These are phyloP conservation scores for Mimosa pudica DNA, from an alignment of 306 rosid genomes.

Conservation along the genomic window DNA sequence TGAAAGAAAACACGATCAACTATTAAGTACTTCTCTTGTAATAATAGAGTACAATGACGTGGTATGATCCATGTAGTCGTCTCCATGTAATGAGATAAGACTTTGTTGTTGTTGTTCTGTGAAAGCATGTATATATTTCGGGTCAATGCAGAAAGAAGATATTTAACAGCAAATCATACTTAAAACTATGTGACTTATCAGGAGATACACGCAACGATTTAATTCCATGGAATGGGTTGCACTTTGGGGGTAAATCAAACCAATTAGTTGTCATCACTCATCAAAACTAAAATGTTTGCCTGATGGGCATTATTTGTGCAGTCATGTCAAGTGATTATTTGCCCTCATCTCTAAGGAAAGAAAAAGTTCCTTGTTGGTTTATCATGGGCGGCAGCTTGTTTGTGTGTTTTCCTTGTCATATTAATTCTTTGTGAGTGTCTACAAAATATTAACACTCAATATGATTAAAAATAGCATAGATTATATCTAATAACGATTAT, in stretches of 20 bases:
- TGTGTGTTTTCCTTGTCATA: constrained; percentile 25
- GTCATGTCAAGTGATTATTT: neutral
- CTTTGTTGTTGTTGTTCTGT: neutral
- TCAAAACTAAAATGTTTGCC: too few species aligned
- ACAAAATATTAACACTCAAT: neutral
- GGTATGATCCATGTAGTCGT: too few species aligned
- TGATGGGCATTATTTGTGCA: neutral
- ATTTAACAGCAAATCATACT: neutral
- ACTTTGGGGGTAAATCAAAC: neutral
- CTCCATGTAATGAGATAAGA: neutral
- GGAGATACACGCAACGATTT: neutral
- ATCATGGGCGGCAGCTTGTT: constrained; percentile 20
- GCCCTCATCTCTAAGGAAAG: constrained; percentile 13
- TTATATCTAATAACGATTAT: too few species aligned
- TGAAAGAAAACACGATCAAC: too few species aligned
- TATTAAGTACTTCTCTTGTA: too few species aligned
- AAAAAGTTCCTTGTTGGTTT: neutral
- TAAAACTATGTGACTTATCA: neutral
- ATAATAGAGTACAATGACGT: too few species aligned
- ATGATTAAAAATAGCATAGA: neutral
- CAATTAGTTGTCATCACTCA: neutral
- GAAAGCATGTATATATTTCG: neutral
- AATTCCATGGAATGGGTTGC: neutral
- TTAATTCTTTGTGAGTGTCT: constrained; percentile 15
- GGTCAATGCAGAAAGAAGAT: neutral